Conservation (phyloP, 78 protist species). For the Corallochytrium limacisporum region DNA sequence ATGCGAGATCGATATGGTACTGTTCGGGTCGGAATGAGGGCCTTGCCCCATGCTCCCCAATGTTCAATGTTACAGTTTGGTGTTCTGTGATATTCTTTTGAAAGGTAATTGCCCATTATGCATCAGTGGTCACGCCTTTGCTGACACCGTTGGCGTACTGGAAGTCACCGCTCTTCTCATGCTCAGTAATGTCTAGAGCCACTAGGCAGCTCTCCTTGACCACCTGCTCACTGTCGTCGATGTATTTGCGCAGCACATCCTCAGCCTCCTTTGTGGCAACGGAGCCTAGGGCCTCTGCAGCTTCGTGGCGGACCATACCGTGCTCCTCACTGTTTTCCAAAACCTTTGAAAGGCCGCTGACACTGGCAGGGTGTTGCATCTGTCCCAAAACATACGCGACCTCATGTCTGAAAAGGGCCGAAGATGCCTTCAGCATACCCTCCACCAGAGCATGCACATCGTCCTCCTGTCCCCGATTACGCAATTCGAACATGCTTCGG, state of each 20-base stretch:
- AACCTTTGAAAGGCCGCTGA: background rate
- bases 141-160: conserved; percentile 25
- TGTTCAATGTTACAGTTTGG: no score
- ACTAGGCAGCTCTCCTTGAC: conserved; percentile 26
- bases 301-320: conserved; percentile 24
- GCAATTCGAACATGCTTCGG: conserved; percentile 25
- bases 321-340: background rate
- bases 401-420: conserved; percentile 21
- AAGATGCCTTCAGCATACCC: background rate
- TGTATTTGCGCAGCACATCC: background rate
- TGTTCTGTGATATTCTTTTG: no score
- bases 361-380: background rate
- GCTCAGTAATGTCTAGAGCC: conserved; percentile 28
- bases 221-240: background rate
- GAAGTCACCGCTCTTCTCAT: conserved; percentile 11
- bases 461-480: conserved; percentile 11
- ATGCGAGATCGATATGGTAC: no score
- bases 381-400: conserved; percentile 25
- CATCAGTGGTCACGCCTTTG: no score
- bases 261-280: background rate
- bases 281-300: conserved; percentile 28
- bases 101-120: no score
- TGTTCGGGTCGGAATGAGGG: no score
- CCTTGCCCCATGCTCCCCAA: no score
- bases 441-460: background rate